phyloP scores from a whole-genome alignment of 331 rosid genomes.

The Phaseolus coccineus region DNA sequence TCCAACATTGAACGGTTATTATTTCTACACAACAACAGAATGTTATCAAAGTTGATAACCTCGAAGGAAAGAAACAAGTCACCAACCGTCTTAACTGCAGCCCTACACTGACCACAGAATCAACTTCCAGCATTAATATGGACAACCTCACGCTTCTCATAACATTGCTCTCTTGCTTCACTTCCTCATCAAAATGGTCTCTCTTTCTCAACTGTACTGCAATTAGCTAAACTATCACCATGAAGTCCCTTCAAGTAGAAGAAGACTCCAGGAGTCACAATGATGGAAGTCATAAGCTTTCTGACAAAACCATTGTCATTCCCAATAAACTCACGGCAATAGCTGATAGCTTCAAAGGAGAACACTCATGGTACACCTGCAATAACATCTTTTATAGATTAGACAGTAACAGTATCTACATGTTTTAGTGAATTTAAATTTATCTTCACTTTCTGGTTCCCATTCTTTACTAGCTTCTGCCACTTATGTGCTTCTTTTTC shows the following conservation, averaged over 20 bases:
- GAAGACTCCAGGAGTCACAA: conserved; percentile 48
- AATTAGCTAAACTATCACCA: conserved; percentile 49
- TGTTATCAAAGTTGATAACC: conserved; percentile 38
- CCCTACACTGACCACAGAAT: conserved; percentile 71
- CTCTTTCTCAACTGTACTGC: conserved; percentile 39
- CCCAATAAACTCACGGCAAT: conserved; percentile 60
- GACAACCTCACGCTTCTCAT: conserved; percentile 17
- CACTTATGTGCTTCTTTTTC: conserved; percentile 8
- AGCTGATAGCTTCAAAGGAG: conserved; percentile 62
- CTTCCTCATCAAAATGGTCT: conserved; percentile 34
- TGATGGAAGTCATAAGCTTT: conserved; percentile 53
- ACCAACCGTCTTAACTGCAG: conserved; percentile 59
- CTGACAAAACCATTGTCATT: conserved; percentile 66
- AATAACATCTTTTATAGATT: conserved; percentile 18
- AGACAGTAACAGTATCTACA: neutral
- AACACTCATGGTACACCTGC: conserved; percentile 67
- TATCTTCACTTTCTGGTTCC: neutral
- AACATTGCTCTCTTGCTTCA: conserved; percentile 27
- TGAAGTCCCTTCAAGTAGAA: conserved; percentile 59
- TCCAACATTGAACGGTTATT: conserved; percentile 18
- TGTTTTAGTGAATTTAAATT: conserved; percentile 9
- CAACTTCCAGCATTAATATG: conserved; percentile 68
- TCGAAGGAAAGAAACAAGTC: conserved; percentile 53
- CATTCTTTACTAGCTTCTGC: conserved; percentile 21
- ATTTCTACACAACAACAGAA: conserved; percentile 27